Conservation (phyloP, 352 stramenopile genomes). For the Globisporangium cederbergense region DNA sequence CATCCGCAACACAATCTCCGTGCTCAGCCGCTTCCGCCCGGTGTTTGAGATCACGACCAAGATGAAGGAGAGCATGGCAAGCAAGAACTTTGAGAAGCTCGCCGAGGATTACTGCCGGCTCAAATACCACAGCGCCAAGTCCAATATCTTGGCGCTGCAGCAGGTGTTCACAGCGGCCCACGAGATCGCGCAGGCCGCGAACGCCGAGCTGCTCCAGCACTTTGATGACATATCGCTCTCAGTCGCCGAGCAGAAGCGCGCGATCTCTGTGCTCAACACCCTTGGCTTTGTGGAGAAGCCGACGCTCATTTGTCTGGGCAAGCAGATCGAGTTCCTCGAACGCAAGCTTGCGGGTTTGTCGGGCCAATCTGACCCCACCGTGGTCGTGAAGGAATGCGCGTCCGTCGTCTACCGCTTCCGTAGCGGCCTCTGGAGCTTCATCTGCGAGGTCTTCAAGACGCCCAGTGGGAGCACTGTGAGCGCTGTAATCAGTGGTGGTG, state of each 20-base stretch:
- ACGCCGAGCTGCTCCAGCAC: conserved; percentile 50
- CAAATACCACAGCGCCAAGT: conserved; percentile 64
- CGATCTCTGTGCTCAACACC: conserved; percentile 51
- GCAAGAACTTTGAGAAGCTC: conserved; percentile 68
- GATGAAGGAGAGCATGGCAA: conserved; percentile 66
- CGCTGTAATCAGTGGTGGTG: conserved; percentile 17
- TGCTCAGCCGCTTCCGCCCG: conserved; percentile 61
- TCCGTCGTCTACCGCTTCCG: conserved; percentile 61
- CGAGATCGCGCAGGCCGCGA: conserved; percentile 56
- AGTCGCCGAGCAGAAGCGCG: conserved; percentile 60
- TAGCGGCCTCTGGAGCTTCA: conserved; percentile 64
- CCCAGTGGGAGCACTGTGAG: conserved; percentile 22
- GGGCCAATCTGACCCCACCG: conserved; percentile 20
- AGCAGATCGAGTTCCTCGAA: conserved; percentile 68
- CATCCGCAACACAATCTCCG: conserved; percentile 69
- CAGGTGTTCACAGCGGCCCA: conserved; percentile 53
- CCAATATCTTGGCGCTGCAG: conserved; percentile 55
- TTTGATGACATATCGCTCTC: conserved; percentile 64
- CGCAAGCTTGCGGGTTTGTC: conserved; percentile 37
- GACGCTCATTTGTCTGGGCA: conserved; percentile 57
- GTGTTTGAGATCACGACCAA: conserved; percentile 74
- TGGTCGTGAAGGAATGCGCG: conserved; percentile 53
- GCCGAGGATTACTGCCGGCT: conserved; percentile 68
- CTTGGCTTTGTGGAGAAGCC: conserved; percentile 65
- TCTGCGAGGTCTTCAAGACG: conserved; percentile 72